A percentile compares a stretch with the other conserved stretches of the same genome.
Evolutionary conservation across 768 basidiomycete genomes (phyloP).

Genomic region (Cystofilobasidium macerans): DNA sequence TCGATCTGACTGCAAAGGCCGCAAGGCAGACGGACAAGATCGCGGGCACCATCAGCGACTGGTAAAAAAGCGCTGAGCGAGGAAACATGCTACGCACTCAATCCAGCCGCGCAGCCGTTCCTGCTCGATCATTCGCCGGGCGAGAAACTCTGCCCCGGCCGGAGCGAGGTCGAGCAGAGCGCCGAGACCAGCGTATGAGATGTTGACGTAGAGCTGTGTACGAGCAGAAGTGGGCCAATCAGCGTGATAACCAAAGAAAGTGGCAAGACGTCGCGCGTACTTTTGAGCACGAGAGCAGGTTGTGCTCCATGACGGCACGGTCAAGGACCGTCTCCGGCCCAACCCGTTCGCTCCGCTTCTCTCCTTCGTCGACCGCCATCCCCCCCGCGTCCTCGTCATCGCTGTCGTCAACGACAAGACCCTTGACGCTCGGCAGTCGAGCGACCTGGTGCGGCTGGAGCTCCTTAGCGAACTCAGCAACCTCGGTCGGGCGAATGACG

Average conservation of each 20-base stretch:
- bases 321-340: conserved; percentile 94
- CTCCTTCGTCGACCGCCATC: conserved; percentile 43
- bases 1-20: conserved; percentile 52
- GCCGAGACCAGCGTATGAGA: conserved; percentile 88
- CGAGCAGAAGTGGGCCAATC: not conserved
- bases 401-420: conserved; percentile 42
- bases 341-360: conserved; percentile 50
- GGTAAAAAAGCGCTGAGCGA: not conserved
- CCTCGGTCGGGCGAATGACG: conserved; percentile 78
- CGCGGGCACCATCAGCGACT: no score
- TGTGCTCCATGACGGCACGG: conserved; percentile 97
- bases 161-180: conserved; percentile 78
- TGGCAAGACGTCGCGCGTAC: conserved; percentile 34
- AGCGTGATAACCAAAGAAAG: no score
- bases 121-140: conserved; percentile 97
- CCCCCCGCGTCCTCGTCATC: conserved; percentile 39
- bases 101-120: conserved; percentile 83
- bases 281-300: conserved; percentile 87
- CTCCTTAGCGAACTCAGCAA: conserved; percentile 75
- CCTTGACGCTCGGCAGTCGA: conserved; percentile 38
- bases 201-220: conserved; percentile 77
- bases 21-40: not conserved
- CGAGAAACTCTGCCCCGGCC: conserved; percentile 91
- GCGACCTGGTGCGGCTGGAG: conserved; percentile 90
- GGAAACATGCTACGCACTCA: conserved; percentile 41